phyloP scores from a whole-genome alignment of 768 basidiomycete genomes.

The Cyclocybe aegerita region DNA sequence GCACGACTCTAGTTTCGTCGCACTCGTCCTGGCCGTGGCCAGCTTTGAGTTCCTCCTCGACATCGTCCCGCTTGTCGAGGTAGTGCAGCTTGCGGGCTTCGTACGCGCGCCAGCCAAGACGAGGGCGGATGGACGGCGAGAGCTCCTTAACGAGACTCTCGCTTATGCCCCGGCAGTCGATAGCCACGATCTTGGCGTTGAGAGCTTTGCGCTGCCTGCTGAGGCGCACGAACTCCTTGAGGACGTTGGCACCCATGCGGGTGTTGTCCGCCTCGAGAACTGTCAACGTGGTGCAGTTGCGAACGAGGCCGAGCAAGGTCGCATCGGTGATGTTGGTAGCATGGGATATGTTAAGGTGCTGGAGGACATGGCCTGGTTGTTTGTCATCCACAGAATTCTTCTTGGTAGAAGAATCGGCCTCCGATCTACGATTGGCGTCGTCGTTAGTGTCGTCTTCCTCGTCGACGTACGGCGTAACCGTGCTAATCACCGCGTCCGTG shows the following conservation, averaged over 20 bases:
- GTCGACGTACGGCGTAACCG: constrained; percentile 50
- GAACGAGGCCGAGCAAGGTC: constrained; percentile 63
- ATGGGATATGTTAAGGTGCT: constrained; percentile 70
- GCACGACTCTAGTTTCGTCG: constrained; percentile 65
- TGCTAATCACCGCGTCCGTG: constrained; percentile 67
- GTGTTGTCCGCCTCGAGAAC: constrained; percentile 83
- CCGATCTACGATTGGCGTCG: too few relatives aligned
- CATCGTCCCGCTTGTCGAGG: constrained; percentile 68
- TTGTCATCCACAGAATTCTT: constrained; percentile 8
- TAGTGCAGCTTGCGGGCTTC: constrained; percentile 69
- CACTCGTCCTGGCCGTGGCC: constrained; percentile 85
- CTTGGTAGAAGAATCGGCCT: neutral
- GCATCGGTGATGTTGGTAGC: constrained; percentile 64
- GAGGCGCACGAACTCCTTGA: constrained; percentile 67
- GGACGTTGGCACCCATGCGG: constrained; percentile 55
- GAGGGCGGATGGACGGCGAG: constrained; percentile 55
- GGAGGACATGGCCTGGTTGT: constrained; percentile 65
- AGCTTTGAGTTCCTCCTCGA: constrained; percentile 58
- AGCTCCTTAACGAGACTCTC: constrained; percentile 67
- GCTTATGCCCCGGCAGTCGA: constrained; percentile 74
- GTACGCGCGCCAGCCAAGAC: constrained; percentile 73
- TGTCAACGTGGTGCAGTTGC: constrained; percentile 56
- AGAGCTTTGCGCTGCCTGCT: constrained; percentile 43
- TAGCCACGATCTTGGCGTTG: constrained; percentile 61
- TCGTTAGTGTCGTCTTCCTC: too few relatives aligned